Base-by-base conservation (phyloP, 306 rosid genomes). In the Acacia crassicarpa region DNA sequence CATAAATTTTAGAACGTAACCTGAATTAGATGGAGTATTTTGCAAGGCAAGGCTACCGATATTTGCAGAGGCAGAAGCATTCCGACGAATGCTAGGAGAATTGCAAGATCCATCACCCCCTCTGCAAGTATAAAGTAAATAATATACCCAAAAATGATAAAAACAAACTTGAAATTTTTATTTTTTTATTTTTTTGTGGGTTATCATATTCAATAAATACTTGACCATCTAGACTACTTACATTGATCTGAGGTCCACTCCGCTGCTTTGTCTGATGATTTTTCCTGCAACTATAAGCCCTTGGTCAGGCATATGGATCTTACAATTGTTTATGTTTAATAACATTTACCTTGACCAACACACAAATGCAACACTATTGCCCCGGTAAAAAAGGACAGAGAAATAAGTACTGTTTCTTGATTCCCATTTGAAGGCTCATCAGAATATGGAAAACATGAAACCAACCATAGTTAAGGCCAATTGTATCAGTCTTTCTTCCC, bases 41-140 rank as follows among this genome's bases (percentile, higher is more conserved):
- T 91, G 96, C 15, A 59, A 68, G 69, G 84, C 78, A 78, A 93
- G 94, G 86, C 77, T 77, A 45, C 88, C 89, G 20, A 96, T 96
- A 86, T 93, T 93, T 80, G 97, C 91, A 4, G 98, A 69, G 43
- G 97, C 92, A 77, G 97, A 89, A 80, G 97, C 94, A 76, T 93
- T 91, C 86, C 97, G 90, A 22, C 97, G 92, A 54, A 96, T 94
- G 84, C 75, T 90, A 20, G 96, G 87, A 82, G 86, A 89, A 82
- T 75, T 76, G 53, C 74, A 82, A 70, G 87, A 84, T 66, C 86
- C 84, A 77, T 92, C 97, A 59, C 61, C 1, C 38, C 89, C 91
- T 88, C 98, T 93, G 87, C 74, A 80, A 65, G 59, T 54, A 73
- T 16, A 80, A 74, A 77, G 48, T 32, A 40, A 72, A 67, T 27